These are phyloP conservation scores for Biscogniauxia mediterranea DNA, from an alignment of 2,329 filamentous ascomycete species.

Conservation along the genomic window DNA sequence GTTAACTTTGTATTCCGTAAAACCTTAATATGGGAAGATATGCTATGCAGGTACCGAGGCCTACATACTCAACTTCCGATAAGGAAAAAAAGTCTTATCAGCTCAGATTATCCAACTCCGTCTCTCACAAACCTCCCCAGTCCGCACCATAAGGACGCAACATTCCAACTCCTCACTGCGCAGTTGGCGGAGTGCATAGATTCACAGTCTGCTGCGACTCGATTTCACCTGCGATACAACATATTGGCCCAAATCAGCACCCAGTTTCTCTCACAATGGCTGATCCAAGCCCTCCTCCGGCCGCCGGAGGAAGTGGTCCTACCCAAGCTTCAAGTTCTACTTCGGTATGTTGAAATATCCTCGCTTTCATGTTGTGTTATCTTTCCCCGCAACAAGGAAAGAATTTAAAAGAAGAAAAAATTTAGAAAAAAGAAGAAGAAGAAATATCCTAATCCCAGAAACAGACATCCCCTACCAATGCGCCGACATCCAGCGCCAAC, in stretches of 20 bases:
- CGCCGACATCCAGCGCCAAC: slow-evolving; percentile 29
- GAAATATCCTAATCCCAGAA: slow-evolving; percentile 2
- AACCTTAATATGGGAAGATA: background rate
- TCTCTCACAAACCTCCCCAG: background rate
- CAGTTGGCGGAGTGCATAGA: background rate
- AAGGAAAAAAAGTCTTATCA: background rate
- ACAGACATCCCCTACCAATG: slow-evolving; percentile 7
- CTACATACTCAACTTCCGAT: background rate
- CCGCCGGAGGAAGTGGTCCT: slow-evolving; percentile 7
- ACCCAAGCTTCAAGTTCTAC: slow-evolving; percentile 10
- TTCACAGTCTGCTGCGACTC: background rate
- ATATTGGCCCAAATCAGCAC: background rate
- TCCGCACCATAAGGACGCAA: background rate
- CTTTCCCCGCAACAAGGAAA: background rate
- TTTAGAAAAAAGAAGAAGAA: background rate
- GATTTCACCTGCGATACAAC: background rate
- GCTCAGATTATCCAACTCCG: background rate
- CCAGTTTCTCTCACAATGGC: slow-evolving; percentile 1
- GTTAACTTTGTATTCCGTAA: background rate
- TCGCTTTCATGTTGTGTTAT: too few species aligned
- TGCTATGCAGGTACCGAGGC: background rate
- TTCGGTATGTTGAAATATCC: background rate
- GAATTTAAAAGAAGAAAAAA: background rate
- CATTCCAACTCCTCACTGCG: background rate
- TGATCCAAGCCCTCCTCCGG: slow-evolving; percentile 13